phyloP scores from a whole-genome alignment of 176 grass and related monocot species.

The Melocanna baccifera region DNA sequence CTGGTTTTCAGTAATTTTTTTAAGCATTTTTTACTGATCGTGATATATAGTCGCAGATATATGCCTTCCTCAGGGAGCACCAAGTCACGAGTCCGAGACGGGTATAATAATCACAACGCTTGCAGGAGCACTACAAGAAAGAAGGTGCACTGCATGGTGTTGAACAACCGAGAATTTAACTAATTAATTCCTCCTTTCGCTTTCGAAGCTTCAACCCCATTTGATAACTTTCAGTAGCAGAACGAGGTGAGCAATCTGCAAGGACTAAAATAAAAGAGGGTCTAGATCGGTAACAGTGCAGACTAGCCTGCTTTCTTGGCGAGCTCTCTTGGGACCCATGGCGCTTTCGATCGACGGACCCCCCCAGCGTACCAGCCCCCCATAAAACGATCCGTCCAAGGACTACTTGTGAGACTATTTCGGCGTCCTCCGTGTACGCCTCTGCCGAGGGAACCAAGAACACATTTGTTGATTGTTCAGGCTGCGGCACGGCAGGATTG shows the following conservation, averaged over 20 bases:
- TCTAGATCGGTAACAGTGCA: too few relatives aligned
- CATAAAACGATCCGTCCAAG: background rate
- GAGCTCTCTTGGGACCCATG: background rate
- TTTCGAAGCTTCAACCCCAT: conserved; percentile 1
- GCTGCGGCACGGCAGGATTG: background rate
- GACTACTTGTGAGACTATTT: background rate
- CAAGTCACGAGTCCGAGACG: background rate
- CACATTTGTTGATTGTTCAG: background rate
- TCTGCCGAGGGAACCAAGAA: background rate
- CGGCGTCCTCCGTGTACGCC: background rate
- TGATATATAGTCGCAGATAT: too few relatives aligned
- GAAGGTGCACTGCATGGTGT: background rate
- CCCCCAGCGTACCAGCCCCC: background rate
- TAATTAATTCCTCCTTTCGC: background rate
- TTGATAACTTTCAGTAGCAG: background rate
- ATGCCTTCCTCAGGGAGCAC: too few relatives aligned
- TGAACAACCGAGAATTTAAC: background rate
- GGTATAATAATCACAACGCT: background rate
- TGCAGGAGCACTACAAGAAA: background rate
- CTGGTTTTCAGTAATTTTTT: too few relatives aligned
- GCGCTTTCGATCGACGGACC: background rate
- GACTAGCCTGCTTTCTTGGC: too few relatives aligned
- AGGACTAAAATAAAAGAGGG: background rate
- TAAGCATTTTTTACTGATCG: too few relatives aligned
- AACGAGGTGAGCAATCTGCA: background rate